Base-by-base conservation (phyloP, 192 early-diverging fungal species). In the Linnemannia elongata region DNA sequence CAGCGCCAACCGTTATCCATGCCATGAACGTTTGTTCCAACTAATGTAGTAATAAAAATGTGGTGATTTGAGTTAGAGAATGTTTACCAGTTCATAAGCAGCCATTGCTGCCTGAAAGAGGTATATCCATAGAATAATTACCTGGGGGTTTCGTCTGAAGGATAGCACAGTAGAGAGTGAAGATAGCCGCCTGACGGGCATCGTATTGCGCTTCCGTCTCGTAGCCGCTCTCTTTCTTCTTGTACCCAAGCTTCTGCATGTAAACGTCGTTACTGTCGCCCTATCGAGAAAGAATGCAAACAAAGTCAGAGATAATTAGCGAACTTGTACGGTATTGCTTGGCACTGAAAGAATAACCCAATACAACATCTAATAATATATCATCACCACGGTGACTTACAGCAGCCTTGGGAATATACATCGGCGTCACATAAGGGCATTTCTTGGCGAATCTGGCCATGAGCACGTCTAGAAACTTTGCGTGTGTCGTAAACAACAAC, bases 1-100 rank as follows among this genome's bases (percentile, higher is more conserved):
- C 95, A 97, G 45, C 77, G 90, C 95, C 95, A 97, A 4, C 85
- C 94, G 41, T 94, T 77, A 1, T 90, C 81, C 10, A 97, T 89
- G 2, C 89, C 85, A 72, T 94, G 90, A 0, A 81, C 74, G 42
- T 92, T 89, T 33, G 87, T 63, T 0, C 91, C 89, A 8, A 85
- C 88, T 87, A 80, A 49, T 54, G 44, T n/a, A 75, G 80, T 10
- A n/a, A 42, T 24, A 33, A 54, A 18, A 35, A 68, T 20, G 36
- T n/a, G 9, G 70, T 24, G 24, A n/a, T 27, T 73, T 15, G 36
- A 39, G 13, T 66, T 41, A 69, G 6, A 20, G 15, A 17, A 60
- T 27, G 8, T n/a, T 0, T 1, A 4, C 3, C n/a, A 45, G 36
- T 44, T 7, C 73, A 41, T 4, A 3, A 72, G 71, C 12, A 13